Evolutionary conservation across 1,284 basidiomycete genomes (phyloP), one percentile per base, ranked within the genome.

Genomic region (Rhodotorula mucilaginosa): DNA sequence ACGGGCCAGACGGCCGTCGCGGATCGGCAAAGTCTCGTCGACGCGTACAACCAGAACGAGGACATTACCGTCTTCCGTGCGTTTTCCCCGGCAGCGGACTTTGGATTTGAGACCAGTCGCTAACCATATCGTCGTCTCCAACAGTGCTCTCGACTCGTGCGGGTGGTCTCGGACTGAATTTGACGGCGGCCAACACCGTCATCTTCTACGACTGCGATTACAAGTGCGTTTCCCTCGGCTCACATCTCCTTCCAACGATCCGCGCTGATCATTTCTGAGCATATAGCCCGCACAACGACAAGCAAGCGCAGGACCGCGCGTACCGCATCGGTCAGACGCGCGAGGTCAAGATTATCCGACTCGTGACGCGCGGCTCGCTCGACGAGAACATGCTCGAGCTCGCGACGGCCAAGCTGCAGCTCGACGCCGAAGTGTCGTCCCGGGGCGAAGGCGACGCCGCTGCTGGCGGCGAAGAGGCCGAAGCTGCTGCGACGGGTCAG

Each of bases 1-100:
- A 98, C 97, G 0, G 97, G 97, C 2, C 89, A 90, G 65, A 99
- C 97, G 0, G 88, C 92, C 58, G 97, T 99, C 26, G 93, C 95
- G 79, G 89, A 94, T 67, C 87, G 97, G 23, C 97, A 99, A 81
- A 88, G 89, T 12, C 82, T 99, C 6, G 96, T 99, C 0, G 97
- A 99, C 79, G 90, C 97, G 80, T 99, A 98, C 81, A 95, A 91
- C n/a, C 91, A 95, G 77, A 92, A 97, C 79, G 85, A 88, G 39
- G 86, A 87, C n/a, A 97, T 99, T 78, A 86, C 89, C 29, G 90
- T 97, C 46, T 99, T 99, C 82, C 84, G 77, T 78, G 34, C 46
- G 77, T 68, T 7, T 1, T 1, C 23, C 18, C 2, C 2, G 8
- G 8, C 12, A 12, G 23, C 19, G 21, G 5, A 4, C 23, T 39